These are phyloP conservation scores for Plectranthus barbatus DNA, from an alignment of 257 asterid genomes.

Conservation along the genomic window DNA sequence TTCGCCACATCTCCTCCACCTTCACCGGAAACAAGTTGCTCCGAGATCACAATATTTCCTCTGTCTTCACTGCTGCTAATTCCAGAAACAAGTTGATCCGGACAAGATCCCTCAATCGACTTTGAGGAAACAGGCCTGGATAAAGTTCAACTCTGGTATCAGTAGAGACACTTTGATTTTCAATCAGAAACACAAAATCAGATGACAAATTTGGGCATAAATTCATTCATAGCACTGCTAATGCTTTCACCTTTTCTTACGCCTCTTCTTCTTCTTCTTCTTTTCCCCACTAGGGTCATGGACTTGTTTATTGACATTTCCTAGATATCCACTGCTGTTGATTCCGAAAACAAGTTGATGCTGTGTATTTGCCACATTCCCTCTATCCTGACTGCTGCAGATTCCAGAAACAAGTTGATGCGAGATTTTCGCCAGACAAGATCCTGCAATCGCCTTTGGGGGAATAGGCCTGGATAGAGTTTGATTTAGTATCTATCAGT, in stretches of 20 bases:
- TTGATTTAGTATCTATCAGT: neutral
- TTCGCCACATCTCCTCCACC: neutral
- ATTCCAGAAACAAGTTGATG: slow-evolving; percentile 22
- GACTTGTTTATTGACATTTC: neutral
- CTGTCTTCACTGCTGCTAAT: neutral
- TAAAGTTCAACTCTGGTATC: slow-evolving; percentile 2
- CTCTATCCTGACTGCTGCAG: neutral
- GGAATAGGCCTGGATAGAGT: slow-evolving; percentile 29
- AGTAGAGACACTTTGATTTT: neutral
- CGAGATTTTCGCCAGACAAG: slow-evolving; percentile 24
- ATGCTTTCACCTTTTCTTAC: neutral
- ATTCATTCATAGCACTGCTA: neutral
- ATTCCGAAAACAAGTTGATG: slow-evolving; percentile 21
- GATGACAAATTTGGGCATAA: neutral
- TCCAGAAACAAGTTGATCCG: slow-evolving; percentile 25
- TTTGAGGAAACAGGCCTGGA: slow-evolving; percentile 30
- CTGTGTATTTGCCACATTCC: slow-evolving; percentile 1
- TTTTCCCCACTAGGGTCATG: neutral
- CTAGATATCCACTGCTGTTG: slow-evolving; percentile 1
- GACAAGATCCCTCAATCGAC: slow-evolving; percentile 25
- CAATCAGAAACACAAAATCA: neutral
- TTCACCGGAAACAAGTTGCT: slow-evolving; percentile 15
- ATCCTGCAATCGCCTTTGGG: slow-evolving; percentile 27
- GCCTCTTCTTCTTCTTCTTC: too few relatives aligned
- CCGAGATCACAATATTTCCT: slow-evolving; percentile 19